Evolutionary conservation across 1,284 basidiomycete genomes (phyloP).

Genomic region (Ceratobasidium sp.): DNA sequence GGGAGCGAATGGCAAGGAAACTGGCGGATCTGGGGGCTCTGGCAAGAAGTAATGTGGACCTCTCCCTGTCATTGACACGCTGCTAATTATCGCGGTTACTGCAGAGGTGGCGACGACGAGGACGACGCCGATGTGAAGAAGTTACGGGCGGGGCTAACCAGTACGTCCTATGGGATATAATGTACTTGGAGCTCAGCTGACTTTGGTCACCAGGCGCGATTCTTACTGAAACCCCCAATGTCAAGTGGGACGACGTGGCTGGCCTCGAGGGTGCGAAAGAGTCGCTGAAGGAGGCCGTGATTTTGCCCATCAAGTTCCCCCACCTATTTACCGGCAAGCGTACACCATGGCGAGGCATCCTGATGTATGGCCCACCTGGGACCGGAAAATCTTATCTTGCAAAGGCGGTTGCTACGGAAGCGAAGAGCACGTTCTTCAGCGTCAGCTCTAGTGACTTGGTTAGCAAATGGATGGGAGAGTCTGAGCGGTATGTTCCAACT

Average conservation of each 20-base stretch:
- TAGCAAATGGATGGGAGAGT: slow-evolving; percentile 99
- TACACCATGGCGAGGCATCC: slow-evolving; percentile 95
- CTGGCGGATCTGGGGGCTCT: slow-evolving; percentile 71
- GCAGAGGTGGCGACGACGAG: slow-evolving; percentile 74
- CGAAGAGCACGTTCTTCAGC: slow-evolving; percentile 98
- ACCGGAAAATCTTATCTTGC: slow-evolving; percentile 97
- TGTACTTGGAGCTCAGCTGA: background rate
- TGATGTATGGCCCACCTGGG: slow-evolving; percentile 95
- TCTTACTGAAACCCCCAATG: slow-evolving; percentile 93
- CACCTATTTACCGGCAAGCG: slow-evolving; percentile 98
- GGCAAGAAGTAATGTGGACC: slow-evolving; percentile 68
- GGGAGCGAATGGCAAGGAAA: slow-evolving; percentile 78
- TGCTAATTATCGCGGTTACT: slow-evolving; percentile 37
- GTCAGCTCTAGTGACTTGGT: slow-evolving; percentile 96
- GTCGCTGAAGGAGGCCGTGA: slow-evolving; percentile 97
- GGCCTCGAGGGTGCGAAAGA: slow-evolving; percentile 96
- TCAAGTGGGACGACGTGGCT: slow-evolving; percentile 98
- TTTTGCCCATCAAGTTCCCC: slow-evolving; percentile 98
- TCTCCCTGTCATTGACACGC: slow-evolving; percentile 23
- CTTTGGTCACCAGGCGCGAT: slow-evolving; percentile 75
- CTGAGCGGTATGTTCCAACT: slow-evolving; percentile 78
- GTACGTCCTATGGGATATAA: slow-evolving; percentile 53
- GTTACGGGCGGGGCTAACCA: slow-evolving; percentile 87
- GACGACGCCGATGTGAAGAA: slow-evolving; percentile 96
- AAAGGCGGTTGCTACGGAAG: slow-evolving; percentile 98